Percentiles rank a stretch among this genome's conserved stretches.
phyloP scores from a whole-genome alignment of 192 early-diverging fungal genomes.

The Backusella mclennaniae region DNA sequence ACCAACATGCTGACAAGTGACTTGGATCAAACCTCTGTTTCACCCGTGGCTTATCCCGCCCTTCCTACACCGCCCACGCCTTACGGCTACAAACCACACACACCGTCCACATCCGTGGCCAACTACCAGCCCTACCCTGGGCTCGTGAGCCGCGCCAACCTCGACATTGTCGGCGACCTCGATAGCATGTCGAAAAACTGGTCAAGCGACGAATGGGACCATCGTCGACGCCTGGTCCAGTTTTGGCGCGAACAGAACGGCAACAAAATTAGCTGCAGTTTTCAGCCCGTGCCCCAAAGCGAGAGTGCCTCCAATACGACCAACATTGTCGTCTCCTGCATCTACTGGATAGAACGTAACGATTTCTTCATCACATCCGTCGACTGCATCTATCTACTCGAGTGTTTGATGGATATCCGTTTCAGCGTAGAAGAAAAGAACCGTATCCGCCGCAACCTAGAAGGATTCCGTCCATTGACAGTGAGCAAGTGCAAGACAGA shows the following conservation, averaged over 20 bases:
- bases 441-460: slow-evolving; percentile 80
- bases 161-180: slow-evolving; percentile 64
- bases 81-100: neutral
- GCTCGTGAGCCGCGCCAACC: slow-evolving; percentile 43
- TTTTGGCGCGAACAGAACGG: slow-evolving; percentile 64
- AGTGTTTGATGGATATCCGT: slow-evolving; percentile 63
- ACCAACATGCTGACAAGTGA: neutral
- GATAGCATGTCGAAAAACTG: slow-evolving; percentile 64
- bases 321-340: slow-evolving; percentile 72
- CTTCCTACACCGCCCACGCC: neutral
- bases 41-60: neutral
- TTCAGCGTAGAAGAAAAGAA: slow-evolving; percentile 82
- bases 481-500: slow-evolving; percentile 71
- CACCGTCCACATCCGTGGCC: neutral
- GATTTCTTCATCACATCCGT: slow-evolving; percentile 78
- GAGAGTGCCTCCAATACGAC: slow-evolving; percentile 53
- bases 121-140: neutral
- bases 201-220: slow-evolving; percentile 59
- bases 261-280: slow-evolving; percentile 62
- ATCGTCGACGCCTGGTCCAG: slow-evolving; percentile 67
- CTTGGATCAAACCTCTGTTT: neutral
- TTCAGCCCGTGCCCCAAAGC: slow-evolving; percentile 58
- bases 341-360: slow-evolving; percentile 69
- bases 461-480: slow-evolving; percentile 72
- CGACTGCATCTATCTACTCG: slow-evolving; percentile 70